Base-by-base conservation (phyloP, 805 yeast genomes). In the Dipodascopsis tothii region DNA sequence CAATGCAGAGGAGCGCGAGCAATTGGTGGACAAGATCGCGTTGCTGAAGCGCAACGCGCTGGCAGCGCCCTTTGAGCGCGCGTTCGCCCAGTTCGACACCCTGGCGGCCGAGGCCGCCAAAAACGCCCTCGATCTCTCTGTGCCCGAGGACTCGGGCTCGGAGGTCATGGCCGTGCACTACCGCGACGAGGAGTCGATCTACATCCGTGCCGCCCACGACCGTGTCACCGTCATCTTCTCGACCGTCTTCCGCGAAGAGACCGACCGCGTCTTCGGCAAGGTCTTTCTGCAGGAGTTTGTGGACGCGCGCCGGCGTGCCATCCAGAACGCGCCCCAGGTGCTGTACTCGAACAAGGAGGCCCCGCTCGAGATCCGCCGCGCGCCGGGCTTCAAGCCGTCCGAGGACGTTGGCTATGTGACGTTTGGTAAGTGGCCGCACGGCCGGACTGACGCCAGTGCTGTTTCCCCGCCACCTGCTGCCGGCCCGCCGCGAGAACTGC, bases 311-410 rank as follows among this genome's bases (percentile, higher is more conserved):
- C 39, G 54, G 23, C 84, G 84, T 61, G 83, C 94, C 3, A 90
- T 92, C 48, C 98, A 92, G 67, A 88, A 92, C 39, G 96, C 97
- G 1, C 99, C 99, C 16, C 99, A 92, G 70, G 99, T 92, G 41
- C 74, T 92, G 57, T 88, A 83, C 60, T 81, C 94, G 4, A 87
- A 81, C 60, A 75, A 72, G 51, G 96, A 85, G 56, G 85, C 96
- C n/a, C 99, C 99, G 5, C 72, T 86, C 58, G 99, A 92, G 62
- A 72, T 84, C 45, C 71, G 78, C 46, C 63, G 66, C 44, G 64
- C 74, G 34, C 61, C 66, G 11, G 63, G 62, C 18, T 43, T 60
- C 21, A 58, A 56, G 21, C 65, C 64, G 18, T 56, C 66, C 5
- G 69, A 68, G 33, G 75, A 71, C 22, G 63, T 72, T 39, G 81